phyloP scores from a whole-genome alignment of 1,284 basidiomycete genomes.

The Apiotrichum domesticum region DNA sequence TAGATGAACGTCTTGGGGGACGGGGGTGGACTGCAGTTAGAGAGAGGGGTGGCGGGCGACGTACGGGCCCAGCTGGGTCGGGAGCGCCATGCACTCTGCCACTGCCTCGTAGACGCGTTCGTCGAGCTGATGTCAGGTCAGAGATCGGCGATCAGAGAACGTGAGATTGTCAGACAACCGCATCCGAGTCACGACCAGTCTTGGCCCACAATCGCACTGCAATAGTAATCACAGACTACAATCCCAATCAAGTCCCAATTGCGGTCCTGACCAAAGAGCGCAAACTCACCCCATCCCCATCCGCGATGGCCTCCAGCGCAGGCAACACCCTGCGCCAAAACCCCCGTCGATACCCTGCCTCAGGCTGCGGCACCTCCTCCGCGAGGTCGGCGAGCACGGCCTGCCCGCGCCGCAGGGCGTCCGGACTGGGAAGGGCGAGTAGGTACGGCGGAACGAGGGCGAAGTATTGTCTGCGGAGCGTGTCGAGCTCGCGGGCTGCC shows the following conservation, averaged over 20 bases:
- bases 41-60: not conserved
- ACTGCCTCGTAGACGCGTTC: constrained; percentile 39
- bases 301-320: constrained; percentile 23
- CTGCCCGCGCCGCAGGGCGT: constrained; percentile 24
- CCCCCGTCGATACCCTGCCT: constrained; percentile 26
- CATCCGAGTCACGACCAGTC: too few relatives aligned
- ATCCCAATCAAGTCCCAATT: too few relatives aligned
- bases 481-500: constrained; percentile 13
- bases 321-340: constrained; percentile 33
- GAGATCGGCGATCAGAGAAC: not conserved
- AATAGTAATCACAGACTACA: too few relatives aligned
- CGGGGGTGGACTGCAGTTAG: constrained; percentile 26
- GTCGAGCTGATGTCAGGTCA: constrained; percentile 28
- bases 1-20: constrained; percentile 47
- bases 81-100: constrained; percentile 28
- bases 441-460: constrained; percentile 39
- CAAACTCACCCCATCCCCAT: constrained; percentile 21
- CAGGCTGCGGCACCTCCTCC: constrained; percentile 14
- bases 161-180: too few relatives aligned
- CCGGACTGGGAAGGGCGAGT: constrained; percentile 22
- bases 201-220: too few relatives aligned
- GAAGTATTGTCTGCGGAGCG: constrained; percentile 27
- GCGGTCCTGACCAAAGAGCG: constrained; percentile 1
- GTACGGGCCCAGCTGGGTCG: constrained; percentile 1
- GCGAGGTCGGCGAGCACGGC: constrained; percentile 13